Evolutionary conservation across 192 early-diverging fungal genomes (phyloP).

Genomic region (Obelidium mucronatum): DNA sequence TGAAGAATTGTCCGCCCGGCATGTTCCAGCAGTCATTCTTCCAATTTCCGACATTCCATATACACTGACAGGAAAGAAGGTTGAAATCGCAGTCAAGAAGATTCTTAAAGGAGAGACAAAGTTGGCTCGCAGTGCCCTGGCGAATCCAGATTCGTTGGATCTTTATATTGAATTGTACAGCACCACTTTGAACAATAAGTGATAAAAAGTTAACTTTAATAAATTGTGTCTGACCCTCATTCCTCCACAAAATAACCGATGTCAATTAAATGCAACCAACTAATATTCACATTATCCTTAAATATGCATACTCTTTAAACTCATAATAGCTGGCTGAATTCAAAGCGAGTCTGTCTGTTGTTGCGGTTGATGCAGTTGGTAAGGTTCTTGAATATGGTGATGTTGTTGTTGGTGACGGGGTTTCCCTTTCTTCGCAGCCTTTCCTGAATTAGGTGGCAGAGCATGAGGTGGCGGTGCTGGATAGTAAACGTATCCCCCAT

Average conservation of each 20-base stretch:
- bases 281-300: too few species aligned
- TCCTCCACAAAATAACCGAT: too few species aligned
- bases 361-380: too few species aligned
- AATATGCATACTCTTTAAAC: too few species aligned
- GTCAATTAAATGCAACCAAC: too few species aligned
- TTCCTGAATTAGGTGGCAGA: background rate
- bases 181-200: background rate
- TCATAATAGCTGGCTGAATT: too few species aligned
- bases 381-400: too few species aligned
- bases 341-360: too few species aligned
- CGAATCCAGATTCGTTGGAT: slow-evolving; percentile 87
- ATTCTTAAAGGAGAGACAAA: slow-evolving; percentile 83
- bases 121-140: slow-evolving; percentile 79
- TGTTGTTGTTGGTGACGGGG: background rate
- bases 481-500: slow-evolving; percentile 27
- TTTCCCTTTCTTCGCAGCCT: background rate
- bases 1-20: slow-evolving; percentile 75
- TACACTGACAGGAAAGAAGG: slow-evolving; percentile 97
- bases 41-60: slow-evolving; percentile 88
- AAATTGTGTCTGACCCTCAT: too few species aligned
- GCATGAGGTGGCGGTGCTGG: background rate
- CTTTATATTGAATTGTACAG: slow-evolving; percentile 60
- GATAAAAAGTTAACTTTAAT: too few species aligned
- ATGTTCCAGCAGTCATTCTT: slow-evolving; percentile 90
- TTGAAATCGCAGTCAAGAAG: slow-evolving; percentile 94